Evolutionary conservation across 768 basidiomycete species (phyloP).

Genomic region (Agrocybe chaxingu): DNA sequence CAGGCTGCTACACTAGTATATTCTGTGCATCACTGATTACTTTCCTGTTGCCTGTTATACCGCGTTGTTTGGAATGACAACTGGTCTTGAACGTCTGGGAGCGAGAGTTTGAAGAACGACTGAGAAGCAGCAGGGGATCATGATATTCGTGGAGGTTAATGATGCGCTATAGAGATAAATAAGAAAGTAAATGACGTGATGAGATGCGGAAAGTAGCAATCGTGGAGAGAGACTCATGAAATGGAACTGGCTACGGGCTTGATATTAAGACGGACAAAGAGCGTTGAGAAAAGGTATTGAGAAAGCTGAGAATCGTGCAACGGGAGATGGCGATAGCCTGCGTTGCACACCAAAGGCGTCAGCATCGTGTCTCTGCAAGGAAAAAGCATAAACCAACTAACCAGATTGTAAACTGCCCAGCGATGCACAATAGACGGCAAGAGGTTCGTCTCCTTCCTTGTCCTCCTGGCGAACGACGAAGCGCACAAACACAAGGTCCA

Average conservation of each 20-base stretch:
- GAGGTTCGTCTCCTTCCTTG: conserved; percentile 49
- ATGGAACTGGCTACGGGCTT: conserved; percentile 10
- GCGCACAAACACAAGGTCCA: conserved; percentile 81
- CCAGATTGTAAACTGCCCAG: conserved; percentile 75
- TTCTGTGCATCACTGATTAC: too few relatives aligned
- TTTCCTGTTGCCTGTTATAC: too few relatives aligned
- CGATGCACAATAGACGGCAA: conserved; percentile 76
- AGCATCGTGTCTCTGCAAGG: neutral
- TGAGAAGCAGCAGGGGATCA: too few relatives aligned
- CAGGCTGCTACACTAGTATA: too few relatives aligned
- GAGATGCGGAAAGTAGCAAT: too few relatives aligned
- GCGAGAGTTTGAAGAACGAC: too few relatives aligned
- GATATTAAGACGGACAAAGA: conserved; percentile 76
- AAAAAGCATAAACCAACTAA: conserved; percentile 26
- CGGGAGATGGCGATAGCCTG: conserved; percentile 90
- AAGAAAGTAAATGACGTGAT: too few relatives aligned
- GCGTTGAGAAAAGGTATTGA: conserved; percentile 88
- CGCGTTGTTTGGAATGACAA: too few relatives aligned
- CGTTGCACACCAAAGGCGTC: neutral
- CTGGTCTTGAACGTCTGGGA: too few relatives aligned
- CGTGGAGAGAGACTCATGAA: too few relatives aligned
- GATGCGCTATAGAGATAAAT: too few relatives aligned
- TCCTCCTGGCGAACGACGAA: conserved; percentile 75
- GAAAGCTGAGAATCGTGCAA: conserved; percentile 86
- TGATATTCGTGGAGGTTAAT: too few relatives aligned